Base-by-base conservation (phyloP, 2,329 filamentous ascomycete genomes). In the Aureobasidium sp. region DNA sequence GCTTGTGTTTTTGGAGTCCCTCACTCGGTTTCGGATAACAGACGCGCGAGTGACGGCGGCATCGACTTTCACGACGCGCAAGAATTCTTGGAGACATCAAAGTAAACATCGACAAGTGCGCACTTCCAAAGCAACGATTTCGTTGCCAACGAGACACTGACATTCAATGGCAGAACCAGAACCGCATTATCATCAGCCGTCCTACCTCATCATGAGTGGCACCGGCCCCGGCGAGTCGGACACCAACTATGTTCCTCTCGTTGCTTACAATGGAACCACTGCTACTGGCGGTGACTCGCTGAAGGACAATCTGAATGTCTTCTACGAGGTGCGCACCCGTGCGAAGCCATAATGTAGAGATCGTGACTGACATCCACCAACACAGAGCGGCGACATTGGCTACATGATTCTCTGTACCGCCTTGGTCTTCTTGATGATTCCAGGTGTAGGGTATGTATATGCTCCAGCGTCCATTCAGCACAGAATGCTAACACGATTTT, bases 361-460 rank as follows among this genome's bases (percentile, higher is more conserved):
- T 60, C 68, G 70, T 48, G 12, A 41, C 39, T 51, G 20, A 44
- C 37, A 64, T 49, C 51, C 20, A 8, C 47, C 51, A n/a, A 8
- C 41, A 4, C 67, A 93, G 87, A 82, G 86, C 63, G 91, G 91
- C 71, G 86, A 96, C 77, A 85, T 96, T 70, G 84, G 87, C 62
- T 96, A 90, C 87, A 84, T 96, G 71, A 80, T 91, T 70, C 84
- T 85, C 59, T 85, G 84, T 37, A 84, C 90, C 3, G 90, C 89
- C 17, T 84, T 96, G 53, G 91, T 96, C 63, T 80, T 96, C 68
- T 85, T 96, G 72, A 96, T 96, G 91, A 91, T 96, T 74, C 91
- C 91, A 41, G 91, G 91, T 63, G 91, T 96, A 71, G 91, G 84
- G 82, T 84, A 76, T 67, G 75, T 69, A 63, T 45, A 39, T 42